phyloP scores from a whole-genome alignment of 306 rosid genomes.

The Citrullus colocynthis region DNA sequence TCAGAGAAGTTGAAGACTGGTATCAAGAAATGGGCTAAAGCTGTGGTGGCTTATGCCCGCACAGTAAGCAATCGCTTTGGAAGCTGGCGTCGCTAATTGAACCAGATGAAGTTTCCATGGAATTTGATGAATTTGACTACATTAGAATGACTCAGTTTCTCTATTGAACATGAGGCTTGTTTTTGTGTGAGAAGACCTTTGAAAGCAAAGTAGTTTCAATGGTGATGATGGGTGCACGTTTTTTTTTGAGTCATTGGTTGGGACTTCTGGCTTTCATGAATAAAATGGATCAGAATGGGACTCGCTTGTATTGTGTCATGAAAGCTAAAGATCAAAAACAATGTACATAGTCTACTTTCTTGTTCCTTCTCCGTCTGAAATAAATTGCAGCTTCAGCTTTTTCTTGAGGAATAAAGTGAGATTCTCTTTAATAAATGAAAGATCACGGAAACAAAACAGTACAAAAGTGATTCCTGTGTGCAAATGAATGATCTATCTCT shows the following conservation, averaged over 20 bases:
- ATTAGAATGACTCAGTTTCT: not conserved
- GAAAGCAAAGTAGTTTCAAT: not conserved
- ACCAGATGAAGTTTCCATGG: not conserved
- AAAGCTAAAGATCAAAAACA: not conserved
- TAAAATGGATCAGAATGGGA: not conserved
- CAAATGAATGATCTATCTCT: not conserved
- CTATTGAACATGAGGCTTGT: not conserved
- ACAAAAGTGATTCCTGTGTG: not conserved
- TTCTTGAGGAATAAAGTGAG: not conserved
- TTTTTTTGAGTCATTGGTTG: not conserved
- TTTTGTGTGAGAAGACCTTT: not conserved
- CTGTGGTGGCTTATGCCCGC: slow-evolving; percentile 78
- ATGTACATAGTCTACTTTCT: not conserved
- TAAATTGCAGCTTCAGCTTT: not conserved
- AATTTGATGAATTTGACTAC: not conserved
- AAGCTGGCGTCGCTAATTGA: slow-evolving; percentile 14
- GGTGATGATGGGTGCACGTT: not conserved
- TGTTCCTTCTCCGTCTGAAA: not conserved
- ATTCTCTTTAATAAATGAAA: not conserved
- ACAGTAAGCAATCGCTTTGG: slow-evolving; percentile 61
- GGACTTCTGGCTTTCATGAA: not conserved
- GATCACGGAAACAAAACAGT: not conserved
- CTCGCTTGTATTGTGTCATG: not conserved
- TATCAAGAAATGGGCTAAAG: slow-evolving; percentile 86
- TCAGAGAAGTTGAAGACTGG: slow-evolving; percentile 58